Conservation (phyloP, 1,139 yeast species). For the Candida albicans region DNA sequence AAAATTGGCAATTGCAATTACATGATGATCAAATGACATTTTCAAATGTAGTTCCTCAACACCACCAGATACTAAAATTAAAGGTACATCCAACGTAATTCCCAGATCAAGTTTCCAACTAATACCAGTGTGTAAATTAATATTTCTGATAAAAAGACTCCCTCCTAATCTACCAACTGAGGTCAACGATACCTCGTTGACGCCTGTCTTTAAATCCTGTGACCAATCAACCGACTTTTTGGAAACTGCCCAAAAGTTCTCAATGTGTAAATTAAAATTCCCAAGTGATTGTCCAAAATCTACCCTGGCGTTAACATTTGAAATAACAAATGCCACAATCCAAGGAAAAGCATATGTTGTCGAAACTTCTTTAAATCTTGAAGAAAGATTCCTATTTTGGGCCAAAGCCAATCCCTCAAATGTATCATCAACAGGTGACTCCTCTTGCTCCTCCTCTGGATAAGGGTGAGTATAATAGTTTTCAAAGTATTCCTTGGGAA, state of each 20-base stretch:
- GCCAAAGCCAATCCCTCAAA: constrained; percentile 22
- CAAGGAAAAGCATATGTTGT: constrained; percentile 73
- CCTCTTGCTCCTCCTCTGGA: constrained; percentile 3
- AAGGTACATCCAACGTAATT: constrained; percentile 56
- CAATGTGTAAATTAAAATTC: constrained; percentile 51
- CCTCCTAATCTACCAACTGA: constrained; percentile 86
- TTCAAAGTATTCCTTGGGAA: constrained; percentile 36
- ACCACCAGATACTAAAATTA: constrained; percentile 63
- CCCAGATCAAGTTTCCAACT: constrained; percentile 60
- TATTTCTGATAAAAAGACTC: constrained; percentile 45
- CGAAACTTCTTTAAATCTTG: constrained; percentile 59
- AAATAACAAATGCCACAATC: constrained; percentile 60
- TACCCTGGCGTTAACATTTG: constrained; percentile 54
- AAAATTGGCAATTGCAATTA: constrained; percentile 65
- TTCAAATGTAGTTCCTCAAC: constrained; percentile 57
- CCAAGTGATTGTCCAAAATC: constrained; percentile 90
- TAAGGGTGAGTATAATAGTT: constrained; percentile 2
- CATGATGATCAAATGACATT: constrained; percentile 79
- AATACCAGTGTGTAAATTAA: constrained; percentile 64
- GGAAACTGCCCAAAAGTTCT: constrained; percentile 68
- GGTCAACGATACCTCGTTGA: constrained; percentile 51
- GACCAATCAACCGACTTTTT: constrained; percentile 71
- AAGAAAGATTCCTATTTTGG: constrained; percentile 44
- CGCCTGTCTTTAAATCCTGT: constrained; percentile 65
- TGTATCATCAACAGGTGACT: constrained; percentile 2